Conservation (phyloP, 2,329 filamentous ascomycete genomes). For the Aspergillus sp. region DNA sequence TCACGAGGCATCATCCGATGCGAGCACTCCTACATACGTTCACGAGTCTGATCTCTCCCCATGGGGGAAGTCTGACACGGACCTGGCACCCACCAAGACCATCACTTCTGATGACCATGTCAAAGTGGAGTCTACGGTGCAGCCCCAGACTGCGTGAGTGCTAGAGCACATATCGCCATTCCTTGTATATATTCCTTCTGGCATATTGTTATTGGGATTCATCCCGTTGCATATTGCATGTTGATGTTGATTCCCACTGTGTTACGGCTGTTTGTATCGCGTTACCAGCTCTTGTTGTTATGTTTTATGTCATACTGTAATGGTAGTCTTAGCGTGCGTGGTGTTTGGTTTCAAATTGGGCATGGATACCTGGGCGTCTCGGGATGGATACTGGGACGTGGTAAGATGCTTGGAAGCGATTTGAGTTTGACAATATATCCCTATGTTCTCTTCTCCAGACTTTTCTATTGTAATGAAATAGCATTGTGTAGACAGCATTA, state of each 20-base stretch:
- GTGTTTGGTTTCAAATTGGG: constrained; percentile 7
- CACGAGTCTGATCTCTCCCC: background rate
- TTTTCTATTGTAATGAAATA: no score
- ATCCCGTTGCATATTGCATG: constrained; percentile 1
- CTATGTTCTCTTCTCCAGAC: background rate
- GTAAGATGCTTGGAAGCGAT: background rate
- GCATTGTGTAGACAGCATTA: no score
- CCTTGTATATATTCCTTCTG: constrained; percentile 8
- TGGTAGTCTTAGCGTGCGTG: constrained; percentile 4
- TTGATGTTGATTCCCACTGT: background rate
- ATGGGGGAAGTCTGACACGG: background rate
- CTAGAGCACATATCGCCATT: background rate
- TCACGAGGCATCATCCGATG: background rate
- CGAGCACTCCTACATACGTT: background rate
- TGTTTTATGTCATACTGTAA: background rate
- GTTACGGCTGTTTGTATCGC: background rate
- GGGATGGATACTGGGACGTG: constrained; percentile 3
- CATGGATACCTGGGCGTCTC: constrained; percentile 18
- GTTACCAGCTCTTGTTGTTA: background rate
- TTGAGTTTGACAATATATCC: background rate
- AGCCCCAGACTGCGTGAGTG: background rate
- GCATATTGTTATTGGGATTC: constrained; percentile 1
- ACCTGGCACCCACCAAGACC: background rate
- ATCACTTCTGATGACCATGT: constrained; percentile 1
- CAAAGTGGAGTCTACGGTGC: background rate